Percentiles rank a stretch among this genome's conserved stretches.
phyloP scores from a whole-genome alignment of 1,139 yeast species.

The Saccharomycopsis hybrid region DNA sequence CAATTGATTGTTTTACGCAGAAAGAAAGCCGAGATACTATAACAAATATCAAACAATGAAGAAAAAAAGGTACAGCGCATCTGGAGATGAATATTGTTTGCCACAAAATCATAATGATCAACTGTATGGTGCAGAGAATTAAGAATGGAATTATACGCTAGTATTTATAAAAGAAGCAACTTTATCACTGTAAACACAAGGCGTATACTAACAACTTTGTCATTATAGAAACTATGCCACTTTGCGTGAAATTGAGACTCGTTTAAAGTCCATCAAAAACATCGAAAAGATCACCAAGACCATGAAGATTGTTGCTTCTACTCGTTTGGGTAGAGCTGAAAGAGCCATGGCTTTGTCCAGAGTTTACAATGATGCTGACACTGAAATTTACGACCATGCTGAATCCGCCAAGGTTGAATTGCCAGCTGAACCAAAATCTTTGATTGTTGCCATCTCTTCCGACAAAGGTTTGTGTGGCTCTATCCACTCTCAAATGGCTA shows the following conservation, averaged over 20 bases:
- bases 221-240: slow-evolving; percentile 84
- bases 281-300: slow-evolving; percentile 99
- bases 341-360: slow-evolving; percentile 89
- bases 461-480: slow-evolving; percentile 99
- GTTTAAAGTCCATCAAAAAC: slow-evolving; percentile 96
- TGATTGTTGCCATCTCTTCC: slow-evolving; percentile 83
- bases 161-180: too few species aligned
- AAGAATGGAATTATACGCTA: too few species aligned
- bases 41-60: too few species aligned
- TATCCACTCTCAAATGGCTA: slow-evolving; percentile 89
- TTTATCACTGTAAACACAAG: too few species aligned
- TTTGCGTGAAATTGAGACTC: slow-evolving; percentile 95
- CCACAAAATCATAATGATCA: too few species aligned
- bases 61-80: too few species aligned
- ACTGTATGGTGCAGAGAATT: too few species aligned
- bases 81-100: too few species aligned
- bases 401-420: slow-evolving; percentile 56
- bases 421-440: slow-evolving; percentile 49
- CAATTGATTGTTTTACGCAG: too few species aligned
- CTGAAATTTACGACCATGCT: slow-evolving; percentile 73
- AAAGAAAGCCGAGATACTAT: too few species aligned
- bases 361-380: slow-evolving; percentile 74
- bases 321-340: slow-evolving; percentile 94
- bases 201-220: background rate
- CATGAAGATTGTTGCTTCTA: slow-evolving; percentile 98